Evolutionary conservation across 2,329 filamentous ascomycete genomes (phyloP), one percentile per base, ranked within the genome.

Genomic region (Alternaria novae-zelandiae): DNA sequence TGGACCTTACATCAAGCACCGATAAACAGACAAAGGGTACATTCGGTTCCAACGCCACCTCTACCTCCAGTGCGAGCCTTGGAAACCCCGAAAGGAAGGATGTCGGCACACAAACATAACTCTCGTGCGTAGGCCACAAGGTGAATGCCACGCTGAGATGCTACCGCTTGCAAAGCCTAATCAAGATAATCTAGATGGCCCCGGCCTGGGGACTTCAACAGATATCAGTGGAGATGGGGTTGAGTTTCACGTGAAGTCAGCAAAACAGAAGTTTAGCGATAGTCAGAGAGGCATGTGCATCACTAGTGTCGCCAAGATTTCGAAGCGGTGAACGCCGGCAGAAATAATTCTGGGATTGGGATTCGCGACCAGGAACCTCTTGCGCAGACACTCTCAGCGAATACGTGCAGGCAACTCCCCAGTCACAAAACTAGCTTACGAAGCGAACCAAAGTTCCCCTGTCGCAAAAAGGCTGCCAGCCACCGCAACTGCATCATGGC

Each of bases 401-500:
- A 53, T 46, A 21, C n/a, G 17, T 10, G 30, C 36, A 28, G n/a
- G 2, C 5, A 4, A 23, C n/a, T 12, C 20, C 12, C 5, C 21
- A n/a, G 9, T 12, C 11, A 15, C 20, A 28, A 57, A 17, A 11
- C 6, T 21, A 26, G 11, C 3, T 17, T 13, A 21, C 13, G 32
- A 2, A 15, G 5, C 20, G 12, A 13, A 21, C 6, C 23, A 9
- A n/a, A 3, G 1, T 11, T 5, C 3, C 41, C 9, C 12, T 20
- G 8, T 9, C 9, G 5, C 4, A 4, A 2, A 15, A n/a, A 11
- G 17, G 3, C 12, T n/a, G 7, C 5, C 6, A n/a, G 20, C 26
- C 30, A 15, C 11, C 4, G 6, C 28, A 26, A 8, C 12, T 50
- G n/a, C 6, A 63, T 9, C 13, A 77, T 78, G 76, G 69, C 74